Evolutionary conservation across 2,329 filamentous ascomycete genomes (phyloP), one percentile per base, ranked within the genome.

Genomic region (Mycocentrospora acerina): DNA sequence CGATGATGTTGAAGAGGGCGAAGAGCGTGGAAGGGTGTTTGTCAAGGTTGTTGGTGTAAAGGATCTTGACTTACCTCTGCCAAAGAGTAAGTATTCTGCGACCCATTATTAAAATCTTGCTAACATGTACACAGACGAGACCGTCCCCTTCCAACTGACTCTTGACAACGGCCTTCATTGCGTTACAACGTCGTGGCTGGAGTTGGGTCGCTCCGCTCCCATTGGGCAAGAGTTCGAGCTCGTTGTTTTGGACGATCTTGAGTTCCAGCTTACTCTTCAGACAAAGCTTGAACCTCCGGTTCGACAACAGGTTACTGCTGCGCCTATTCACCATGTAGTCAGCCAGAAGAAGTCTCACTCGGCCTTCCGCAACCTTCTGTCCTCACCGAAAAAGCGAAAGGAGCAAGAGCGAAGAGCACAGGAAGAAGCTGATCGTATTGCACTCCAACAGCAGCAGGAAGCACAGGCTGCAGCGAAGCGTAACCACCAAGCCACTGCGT

Each of bases 11-110:
- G 85, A 88, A 37, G 90, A 96, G 42, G 88, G 83, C 36, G 85
- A 84, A 42, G 93, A 98, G 69, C 78, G 93, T 54, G 93, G 93
- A 8, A 79, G 93, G 44, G 77, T 98, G 2, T 98, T 98, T 58
- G 90, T 98, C 52, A 98, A 98, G 74, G 93, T 98, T n/a, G 86
- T 97, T 67, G 90, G 91, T 29, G 90, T 97, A 49, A 97, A 97
- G 67, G 90, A 97, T 57, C 78, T 98, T 25, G 90, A 96, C 60
- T 75, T 97, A 29, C 91, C 93, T 15, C 74, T 98, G 38, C 90
- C 93, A 22, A 87, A 85, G 71, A 91, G 89, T 93, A 79, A 77
- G 85, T 64, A 24, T 26, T n/a, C 13, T 17, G 14, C 11, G 19
- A 11, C 12, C 27, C 25, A 3, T 10, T 24, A 22, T 22, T 5